Evolutionary conservation across 106 monocot genomes (phyloP), one percentile per base, ranked within the genome.

Genomic region (Triglochin maritima): DNA sequence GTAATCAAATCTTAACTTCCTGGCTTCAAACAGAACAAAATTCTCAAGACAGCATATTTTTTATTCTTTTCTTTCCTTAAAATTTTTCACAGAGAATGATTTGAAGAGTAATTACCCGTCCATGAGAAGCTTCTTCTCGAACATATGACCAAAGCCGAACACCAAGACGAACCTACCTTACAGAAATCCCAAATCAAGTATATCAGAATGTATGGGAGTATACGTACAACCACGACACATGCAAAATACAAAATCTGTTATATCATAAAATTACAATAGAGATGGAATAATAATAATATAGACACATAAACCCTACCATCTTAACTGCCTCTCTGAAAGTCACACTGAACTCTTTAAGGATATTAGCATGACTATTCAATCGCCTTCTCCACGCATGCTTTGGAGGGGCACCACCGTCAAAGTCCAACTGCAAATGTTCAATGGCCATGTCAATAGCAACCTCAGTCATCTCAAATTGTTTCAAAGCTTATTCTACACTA

Each of bases 91-190:
- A 52, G 42, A 15, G 14, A 44, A 44, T 15, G 47, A 44, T 7
- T 49, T 29, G 16, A 70, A 42, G 53, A 51, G 29, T 1, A 59
- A 53, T 79, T 85, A 99, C 98, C 92, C 98, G 81, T 76, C 98
- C 98, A 48, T 99, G 78, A 69, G 98, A 99, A 67, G 98, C 98
- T 79, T 99, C 98, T 85, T 99, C 89, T 44, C 98, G 76, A 45
- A 99, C 98, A 81, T 99, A 99, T 52, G 92, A 89, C 98, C 98
- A 99, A 75, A 99, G 92, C 10, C 98, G 88, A 73, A 92, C 76
- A 57, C 98, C 98, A 69, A 99, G 86, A 17, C 78, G 76, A 71
- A 99, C 77, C 98, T 99, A 61, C 55, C 69, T 52, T 53, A 45
- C 63, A 80, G 63, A 7, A 81, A 4, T 49, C 14, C 16, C 42